Base-by-base conservation (phyloP, 768 basidiomycete species). In the Hericium rajendrae region DNA sequence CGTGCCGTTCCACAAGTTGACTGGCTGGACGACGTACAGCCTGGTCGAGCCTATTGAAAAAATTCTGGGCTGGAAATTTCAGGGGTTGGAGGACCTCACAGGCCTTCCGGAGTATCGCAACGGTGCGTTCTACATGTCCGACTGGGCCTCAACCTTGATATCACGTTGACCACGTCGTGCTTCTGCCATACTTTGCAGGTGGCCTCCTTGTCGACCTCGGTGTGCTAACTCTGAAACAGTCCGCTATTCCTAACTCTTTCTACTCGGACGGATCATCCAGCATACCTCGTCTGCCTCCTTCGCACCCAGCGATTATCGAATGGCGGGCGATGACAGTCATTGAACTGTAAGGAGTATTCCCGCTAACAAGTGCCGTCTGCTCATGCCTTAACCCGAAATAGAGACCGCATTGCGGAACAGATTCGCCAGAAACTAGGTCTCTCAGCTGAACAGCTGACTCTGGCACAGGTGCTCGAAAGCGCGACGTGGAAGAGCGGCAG, bases 401-500 rank as follows among this genome's bases (percentile, higher is more conserved):
- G 92, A 16, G 93, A 97, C 70, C 83, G 88, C 57, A 82, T 93
- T 55, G 88, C 88, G 0, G 73, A 80, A 38, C 76, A 77, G 15
- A 84, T 97, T 59, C 83, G 90, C 48, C 63, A 68, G 54, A 76
- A 81, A 59, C 74, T 91, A 53, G 71, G 73, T 1, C 68, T 88
- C 24, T 72, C 73, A 0, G 62, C 69, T 2, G 73, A 76, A 1
- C 73, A 84, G 49, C 77, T 97, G 24, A 79, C 81, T 0, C 79
- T 94, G 8, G 86, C 93, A 0, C 95, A 97, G 68, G 84, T 97
- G 0, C 75, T 99, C 38, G 95, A 98, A 72, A 85, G 86, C 53
- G 94, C 94, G 2, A 98, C 94, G 0, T 99, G 95, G 95, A 95
- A 94, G 67, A 93, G 92, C 1, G 95, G 95, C 3, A 76, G 95